Base-by-base conservation (phyloP, 2,329 filamentous ascomycete species). In the Ceratocystis variospora region DNA sequence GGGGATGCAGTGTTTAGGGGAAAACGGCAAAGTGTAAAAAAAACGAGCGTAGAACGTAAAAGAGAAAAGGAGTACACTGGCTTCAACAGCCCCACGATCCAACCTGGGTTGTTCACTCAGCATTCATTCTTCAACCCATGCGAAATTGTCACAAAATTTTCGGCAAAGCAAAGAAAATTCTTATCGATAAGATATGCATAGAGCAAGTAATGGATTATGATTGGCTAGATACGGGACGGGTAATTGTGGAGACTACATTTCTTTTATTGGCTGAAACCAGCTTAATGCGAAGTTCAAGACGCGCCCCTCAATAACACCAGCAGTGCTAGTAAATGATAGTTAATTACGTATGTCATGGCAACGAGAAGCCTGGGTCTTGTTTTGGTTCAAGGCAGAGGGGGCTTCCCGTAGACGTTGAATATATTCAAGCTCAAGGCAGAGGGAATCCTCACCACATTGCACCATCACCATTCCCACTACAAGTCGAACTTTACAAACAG, bases 181-280 rank as follows among this genome's bases (percentile, higher is more conserved):
- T 66, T 64, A 68, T 68, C 67, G 67, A 68, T 68, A 68, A 68
- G 45, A 25, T 50, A 44, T 5, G 0, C 5, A 5, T 1, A 5
- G n/a, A 48, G 17, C 31, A 59, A 53, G 28, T 61, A 59, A 55
- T 63, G 10, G 6, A 6, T 17, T 28, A 8, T 67, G 19, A 65
- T 65, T 67, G 66, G 63, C n/a, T 41, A 19, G 48, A 31, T 28
- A 31, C 8, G n/a, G 46, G 1, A 22, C 31, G 62, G 53, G 44
- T 48, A 41, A 61, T n/a, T 31, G 1, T 31, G 19, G 65, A 62
- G 41, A 10, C 22, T 0, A 0, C 10, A 17, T 3, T 5, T 8
- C 5, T 64, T 33, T 62, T 10, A 67, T 67, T 67, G 66, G 66
- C 45, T 28, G 17, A 19, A 12, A 53, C 4, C 22, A 28, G 53